Percentiles rank a stretch among this genome's conserved stretches.
phyloP scores from a whole-genome alignment of 768 basidiomycete genomes.

The Serendipita sp. region DNA sequence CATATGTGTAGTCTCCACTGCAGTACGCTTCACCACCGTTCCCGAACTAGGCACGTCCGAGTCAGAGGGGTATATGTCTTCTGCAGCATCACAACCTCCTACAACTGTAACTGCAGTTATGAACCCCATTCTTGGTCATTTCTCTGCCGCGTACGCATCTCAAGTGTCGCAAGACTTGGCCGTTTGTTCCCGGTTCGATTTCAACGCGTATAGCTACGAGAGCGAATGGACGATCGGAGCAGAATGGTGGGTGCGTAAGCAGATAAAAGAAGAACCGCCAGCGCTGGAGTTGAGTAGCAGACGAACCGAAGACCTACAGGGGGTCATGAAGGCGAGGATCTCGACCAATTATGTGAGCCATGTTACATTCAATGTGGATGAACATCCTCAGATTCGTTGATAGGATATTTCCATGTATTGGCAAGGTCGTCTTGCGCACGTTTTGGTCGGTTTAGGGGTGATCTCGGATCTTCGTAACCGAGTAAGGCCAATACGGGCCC shows the following conservation, averaged over 20 bases:
- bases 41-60: conserved; percentile 54
- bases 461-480: conserved; percentile 79
- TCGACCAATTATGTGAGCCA: conserved; percentile 72
- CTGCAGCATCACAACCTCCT: conserved; percentile 44
- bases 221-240: conserved; percentile 92
- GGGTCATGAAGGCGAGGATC: conserved; percentile 78
- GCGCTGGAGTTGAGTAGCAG: conserved; percentile 2
- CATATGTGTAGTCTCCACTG: conserved; percentile 57
- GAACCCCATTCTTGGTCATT: conserved; percentile 91
- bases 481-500: conserved; percentile 70
- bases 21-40: conserved; percentile 83
- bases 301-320: conserved; percentile 33
- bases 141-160: conserved; percentile 82
- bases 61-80: conserved; percentile 25
- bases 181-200: conserved; percentile 80
- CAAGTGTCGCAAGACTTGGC: conserved; percentile 74
- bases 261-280: conserved; percentile 17
- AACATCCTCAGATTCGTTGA: background rate
- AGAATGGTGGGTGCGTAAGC: conserved; percentile 83
- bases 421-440: conserved; percentile 82
- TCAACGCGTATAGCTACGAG: conserved; percentile 93
- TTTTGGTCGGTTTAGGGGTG: conserved; percentile 79
- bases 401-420: conserved; percentile 84
- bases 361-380: background rate
- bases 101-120: conserved; percentile 89